These are phyloP conservation scores for Suillus variegatus DNA, from an alignment of 768 basidiomycete genomes.

Conservation along the genomic window DNA sequence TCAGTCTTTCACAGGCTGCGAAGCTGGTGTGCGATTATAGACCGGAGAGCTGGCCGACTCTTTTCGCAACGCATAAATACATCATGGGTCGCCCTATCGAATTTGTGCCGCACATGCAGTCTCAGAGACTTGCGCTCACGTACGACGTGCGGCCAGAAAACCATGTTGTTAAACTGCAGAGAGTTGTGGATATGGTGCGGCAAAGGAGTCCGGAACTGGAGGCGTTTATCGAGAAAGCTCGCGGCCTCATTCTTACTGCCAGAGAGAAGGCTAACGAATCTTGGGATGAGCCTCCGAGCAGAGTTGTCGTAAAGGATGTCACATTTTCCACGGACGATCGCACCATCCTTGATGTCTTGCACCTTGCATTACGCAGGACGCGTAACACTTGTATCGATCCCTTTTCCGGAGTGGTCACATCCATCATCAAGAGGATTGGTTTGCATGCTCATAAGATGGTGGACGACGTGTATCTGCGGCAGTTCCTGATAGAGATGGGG, in stretches of 20 bases:
- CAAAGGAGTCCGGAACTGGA: constrained; percentile 40
- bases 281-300: constrained; percentile 32
- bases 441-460: constrained; percentile 32
- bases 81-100: constrained; percentile 55
- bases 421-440: constrained; percentile 60
- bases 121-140: constrained; percentile 47
- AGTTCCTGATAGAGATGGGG: constrained; percentile 69
- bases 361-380: constrained; percentile 48
- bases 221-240: constrained; percentile 54
- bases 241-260: constrained; percentile 38
- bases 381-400: constrained; percentile 63
- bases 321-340: constrained; percentile 56
- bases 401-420: constrained; percentile 50
- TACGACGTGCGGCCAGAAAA: constrained; percentile 66
- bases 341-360: constrained; percentile 59
- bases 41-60: constrained; percentile 34
- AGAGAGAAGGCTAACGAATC: constrained; percentile 31
- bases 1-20: constrained; percentile 58
- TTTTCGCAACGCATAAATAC: constrained; percentile 58
- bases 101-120: constrained; percentile 51
- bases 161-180: constrained; percentile 52
- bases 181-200: constrained; percentile 51
- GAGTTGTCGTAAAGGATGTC: constrained; percentile 23
- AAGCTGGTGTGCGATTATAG: constrained; percentile 38
- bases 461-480: constrained; percentile 37